Evolutionary conservation across 2,329 filamentous ascomycete species (phyloP).

Genomic region (Diaporthe capsici): DNA sequence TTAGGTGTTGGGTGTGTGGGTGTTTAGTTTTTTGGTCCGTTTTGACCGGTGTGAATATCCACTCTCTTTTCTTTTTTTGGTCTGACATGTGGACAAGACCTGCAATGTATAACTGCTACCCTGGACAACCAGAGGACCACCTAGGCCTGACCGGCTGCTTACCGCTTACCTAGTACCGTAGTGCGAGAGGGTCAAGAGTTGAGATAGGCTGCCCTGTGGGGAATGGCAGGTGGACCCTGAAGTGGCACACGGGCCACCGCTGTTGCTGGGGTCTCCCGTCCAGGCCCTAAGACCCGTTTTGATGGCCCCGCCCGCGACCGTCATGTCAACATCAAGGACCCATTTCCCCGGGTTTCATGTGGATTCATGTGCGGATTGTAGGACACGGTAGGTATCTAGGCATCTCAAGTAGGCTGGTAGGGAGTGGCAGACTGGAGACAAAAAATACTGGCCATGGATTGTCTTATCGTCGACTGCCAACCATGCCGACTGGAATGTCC

Average conservation of each 20-base stretch:
- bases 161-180: not conserved
- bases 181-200: not conserved
- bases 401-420: not conserved
- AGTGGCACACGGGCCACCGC: not conserved
- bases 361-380: no score
- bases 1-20: no score
- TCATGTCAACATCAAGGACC: not conserved
- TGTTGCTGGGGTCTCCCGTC: not conserved
- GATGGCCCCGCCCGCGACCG: constrained; percentile 1
- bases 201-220: not conserved
- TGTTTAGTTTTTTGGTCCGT: no score
- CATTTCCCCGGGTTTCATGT: constrained; percentile 11
- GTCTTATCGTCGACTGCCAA: not conserved
- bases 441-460: not conserved
- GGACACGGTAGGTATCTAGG: not conserved
- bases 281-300: not conserved
- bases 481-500: not conserved
- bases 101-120: not conserved
- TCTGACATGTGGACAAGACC: not conserved
- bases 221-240: not conserved
- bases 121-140: no score
- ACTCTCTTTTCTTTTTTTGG: no score
- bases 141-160: not conserved
- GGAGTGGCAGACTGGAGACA: not conserved
- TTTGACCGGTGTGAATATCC: no score